Base-by-base conservation (phyloP, 805 yeast species). In the Suhomyces faveliae region DNA sequence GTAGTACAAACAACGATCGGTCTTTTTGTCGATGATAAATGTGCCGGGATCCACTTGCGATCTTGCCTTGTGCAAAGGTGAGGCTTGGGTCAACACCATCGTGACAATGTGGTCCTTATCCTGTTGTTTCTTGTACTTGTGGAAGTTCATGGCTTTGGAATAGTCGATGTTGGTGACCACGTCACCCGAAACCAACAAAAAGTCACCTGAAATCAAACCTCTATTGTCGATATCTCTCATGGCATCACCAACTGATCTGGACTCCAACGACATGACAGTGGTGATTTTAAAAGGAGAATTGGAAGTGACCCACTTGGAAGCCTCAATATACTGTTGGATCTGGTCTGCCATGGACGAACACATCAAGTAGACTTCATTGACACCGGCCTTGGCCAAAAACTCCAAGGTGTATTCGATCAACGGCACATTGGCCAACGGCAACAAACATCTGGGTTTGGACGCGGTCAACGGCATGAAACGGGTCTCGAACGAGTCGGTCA, bases 101-200 rank as follows among this genome's bases (percentile, higher is more conserved):
- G 98, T 94, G 62, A 89, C 85, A 54, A 94, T 90, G 58, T 92
- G 92, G 64, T 94, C 96, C 68, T 84, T 88, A 68, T 94, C 99
- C 48, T 69, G 70, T 25, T 79, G 77, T 56, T 83, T 87, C 57
- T 87, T 83, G 51, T 77, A 78, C 53, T 81, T 80, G 64, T 94
- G 99, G 46, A 80, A 81, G 19, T 80, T 81, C 70, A 89, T 70
- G 30, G 86, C 87, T 56, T 84, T 80, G 41, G 77, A 78, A 52
- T 92, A 82, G 59, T 90, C 94, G 49, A 94, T 78, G 60, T 94
- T 94, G 37, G 96, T 86, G n/a, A 94, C 89, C 15, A 92, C 95
- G 64, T 94, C 99, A 51, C 99, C 99, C 7, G 95, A 83, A 25
- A 94, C 87, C 30, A 94, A 74, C 47, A 94, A 71, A 60, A 94